Base-by-base conservation (phyloP, 129 eudicot species). In the Sambucus nigra region DNA sequence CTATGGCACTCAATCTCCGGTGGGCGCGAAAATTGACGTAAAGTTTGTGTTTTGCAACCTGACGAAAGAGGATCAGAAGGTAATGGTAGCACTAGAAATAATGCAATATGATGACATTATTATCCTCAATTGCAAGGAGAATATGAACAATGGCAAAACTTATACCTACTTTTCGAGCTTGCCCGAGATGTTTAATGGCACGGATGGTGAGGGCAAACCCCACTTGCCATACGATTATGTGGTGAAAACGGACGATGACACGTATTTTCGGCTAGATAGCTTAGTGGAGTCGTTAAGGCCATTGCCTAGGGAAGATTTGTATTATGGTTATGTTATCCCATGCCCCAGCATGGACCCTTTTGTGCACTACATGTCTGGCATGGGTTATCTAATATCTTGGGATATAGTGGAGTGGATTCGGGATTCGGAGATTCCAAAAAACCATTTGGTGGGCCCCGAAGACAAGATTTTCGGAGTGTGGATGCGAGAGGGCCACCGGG, bases 81-180 rank as follows among this genome's bases (percentile, higher is more conserved):
- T 85, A 23, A 47, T 89, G 1, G 83, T 91, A 23, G 94, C 95
- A 4, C 80, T 91, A 4, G 98, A 91, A 57, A 91, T 91, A 42
- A 81, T 85, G 95, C 83, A 67, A 12, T 72, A 81, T 57, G 59
- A 89, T 15, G 98, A 91, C 44, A 91, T 91, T 41, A 91, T 91
- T 39, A 91, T 91, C 69, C 78, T 91, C 65, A 72, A 85, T 29
- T 91, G 95, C 62, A 63, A 47, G 14, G 98, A 91, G 61, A 91
- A 91, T 49, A 91, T 91, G 98, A 91, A 91, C 80, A 76, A 72
- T 14, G 95, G 98, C 24, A 91, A 91, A 71, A 85, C 95, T 10
- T 91, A 73, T 32, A 91, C 84, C 0, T 91, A 70, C 47, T 91
- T 91, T 47, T 91, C 98, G 0, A 85, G 95, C 47, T 72, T 91